Evolutionary conservation across 768 basidiomycete genomes (phyloP).

Genomic region (Hygrocybe punicea): DNA sequence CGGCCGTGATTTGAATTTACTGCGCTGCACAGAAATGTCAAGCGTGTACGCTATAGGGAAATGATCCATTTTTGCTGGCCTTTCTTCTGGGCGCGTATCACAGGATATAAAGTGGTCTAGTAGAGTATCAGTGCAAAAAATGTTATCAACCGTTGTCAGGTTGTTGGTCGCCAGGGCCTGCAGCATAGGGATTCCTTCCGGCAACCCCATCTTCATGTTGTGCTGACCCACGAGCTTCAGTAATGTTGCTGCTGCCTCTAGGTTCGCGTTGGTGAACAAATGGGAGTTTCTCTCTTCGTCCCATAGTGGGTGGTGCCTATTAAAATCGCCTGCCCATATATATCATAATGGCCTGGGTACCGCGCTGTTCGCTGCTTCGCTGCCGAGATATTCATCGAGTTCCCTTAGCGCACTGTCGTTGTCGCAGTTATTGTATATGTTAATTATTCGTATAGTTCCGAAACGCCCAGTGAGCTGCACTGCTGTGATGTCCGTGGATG

Average conservation of each 20-base stretch:
- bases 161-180: constrained; percentile 28
- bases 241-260: constrained; percentile 21
- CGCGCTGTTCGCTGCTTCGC: constrained; percentile 27
- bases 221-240: constrained; percentile 23
- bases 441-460: constrained; percentile 27
- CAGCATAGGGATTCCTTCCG: constrained; percentile 34
- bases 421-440: constrained; percentile 26
- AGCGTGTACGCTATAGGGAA: constrained; percentile 34
- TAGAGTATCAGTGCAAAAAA: no score
- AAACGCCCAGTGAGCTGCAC: no score
- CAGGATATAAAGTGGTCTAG: no score
- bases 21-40: constrained; percentile 12
- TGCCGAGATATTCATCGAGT: constrained; percentile 11
- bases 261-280: constrained; percentile 30
- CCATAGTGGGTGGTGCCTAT: no score
- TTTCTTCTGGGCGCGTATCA: no score
- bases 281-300: no score
- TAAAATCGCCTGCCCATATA: no score
- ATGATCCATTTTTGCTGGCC: no score
- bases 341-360: no score
- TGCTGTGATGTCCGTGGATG: no score
- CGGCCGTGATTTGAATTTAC: neutral
- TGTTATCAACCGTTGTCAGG: constrained; percentile 33
- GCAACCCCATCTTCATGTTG: constrained; percentile 36
- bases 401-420: constrained; percentile 7